Percentiles rank a stretch among this genome's conserved stretches.
Conservation (phyloP, 176 grass and related monocot genomes). For the Oryza punctata region DNA sequence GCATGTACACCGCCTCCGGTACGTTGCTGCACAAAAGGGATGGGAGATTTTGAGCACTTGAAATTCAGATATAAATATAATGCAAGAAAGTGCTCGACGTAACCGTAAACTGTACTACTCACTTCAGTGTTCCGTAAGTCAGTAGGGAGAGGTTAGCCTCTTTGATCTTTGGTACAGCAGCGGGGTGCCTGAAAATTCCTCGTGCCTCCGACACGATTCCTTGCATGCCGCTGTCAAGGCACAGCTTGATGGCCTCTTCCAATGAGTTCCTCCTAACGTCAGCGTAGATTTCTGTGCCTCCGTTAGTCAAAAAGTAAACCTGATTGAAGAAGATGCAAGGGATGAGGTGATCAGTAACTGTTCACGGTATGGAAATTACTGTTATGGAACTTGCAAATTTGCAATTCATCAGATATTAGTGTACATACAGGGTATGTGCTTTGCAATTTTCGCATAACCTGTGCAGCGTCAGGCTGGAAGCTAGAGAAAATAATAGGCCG, state of each 20-base stretch:
- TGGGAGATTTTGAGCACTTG: neutral
- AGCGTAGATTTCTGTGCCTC: conserved; percentile 53
- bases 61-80: neutral
- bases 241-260: conserved; percentile 79
- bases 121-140: conserved; percentile 88
- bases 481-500: conserved; percentile 86
- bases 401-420: neutral
- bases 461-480: conserved; percentile 87
- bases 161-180: conserved; percentile 69
- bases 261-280: conserved; percentile 80
- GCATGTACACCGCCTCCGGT: conserved; percentile 87
- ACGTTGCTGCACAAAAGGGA: conserved; percentile 64
- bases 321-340: conserved; percentile 23
- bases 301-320: conserved; percentile 94
- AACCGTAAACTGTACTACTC: neutral
- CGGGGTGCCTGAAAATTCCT: conserved; percentile 67
- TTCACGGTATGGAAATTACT: neutral
- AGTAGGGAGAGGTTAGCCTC: conserved; percentile 75
- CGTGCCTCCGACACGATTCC: conserved; percentile 88
- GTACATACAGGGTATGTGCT: conserved; percentile 73
- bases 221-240: conserved; percentile 60
- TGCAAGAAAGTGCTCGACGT: neutral
- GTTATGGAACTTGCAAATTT: neutral
- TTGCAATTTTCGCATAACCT: conserved; percentile 67
- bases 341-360: neutral